Base-by-base conservation (phyloP, 495 filamentous ascomycete species). In the Podospora bellae-mahoneyi region DNA sequence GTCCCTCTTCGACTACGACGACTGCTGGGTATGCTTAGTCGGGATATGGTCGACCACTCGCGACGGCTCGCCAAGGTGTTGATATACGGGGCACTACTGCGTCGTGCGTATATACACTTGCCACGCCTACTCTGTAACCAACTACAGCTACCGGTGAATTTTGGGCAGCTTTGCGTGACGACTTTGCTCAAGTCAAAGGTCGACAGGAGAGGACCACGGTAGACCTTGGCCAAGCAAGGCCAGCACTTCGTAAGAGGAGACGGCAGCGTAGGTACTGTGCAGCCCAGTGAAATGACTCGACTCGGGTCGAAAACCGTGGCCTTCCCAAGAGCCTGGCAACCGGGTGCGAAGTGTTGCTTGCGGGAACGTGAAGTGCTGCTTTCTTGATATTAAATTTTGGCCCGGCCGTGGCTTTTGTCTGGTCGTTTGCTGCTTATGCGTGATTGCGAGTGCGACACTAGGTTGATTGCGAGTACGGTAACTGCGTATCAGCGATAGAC, bases 291-390 rank as follows among this genome's bases (percentile, higher is more conserved):
- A 57, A 57, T 57, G 54, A 57, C 54, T 57, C 5, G 23, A 23
- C 23, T 23, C 23, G 54, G 20, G 9, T 23, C 54, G 54, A 57
- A 5, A 5, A 23, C 6, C 54, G 18, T 18, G 54, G 54, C 23
- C 55, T 58, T 58, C 55, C 18, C 55, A 58, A 58, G 55, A 26
- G 55, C 55, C 55, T 20, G 55, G 55, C 55, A 58, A 26, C 23
- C 23, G 19, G 55, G 39, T 13, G 39, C 13, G 39, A 48, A 48
- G 39, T 16, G 39, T 2, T 48, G 39, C 15, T 48, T 13, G 39
- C 13, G 39, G 39, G 9, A 48, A 48, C 39, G 39, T 48, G 1
- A 48, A 48, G 39, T 48, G 39, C 39, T 48, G 39, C 39, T 48
- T 48, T 48, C 5, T 48, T 48, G 39, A 18, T 48, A 48, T 48